Conservation (phyloP, 1,284 basidiomycete species). For the Anthracocystis panici-leucophaei region DNA sequence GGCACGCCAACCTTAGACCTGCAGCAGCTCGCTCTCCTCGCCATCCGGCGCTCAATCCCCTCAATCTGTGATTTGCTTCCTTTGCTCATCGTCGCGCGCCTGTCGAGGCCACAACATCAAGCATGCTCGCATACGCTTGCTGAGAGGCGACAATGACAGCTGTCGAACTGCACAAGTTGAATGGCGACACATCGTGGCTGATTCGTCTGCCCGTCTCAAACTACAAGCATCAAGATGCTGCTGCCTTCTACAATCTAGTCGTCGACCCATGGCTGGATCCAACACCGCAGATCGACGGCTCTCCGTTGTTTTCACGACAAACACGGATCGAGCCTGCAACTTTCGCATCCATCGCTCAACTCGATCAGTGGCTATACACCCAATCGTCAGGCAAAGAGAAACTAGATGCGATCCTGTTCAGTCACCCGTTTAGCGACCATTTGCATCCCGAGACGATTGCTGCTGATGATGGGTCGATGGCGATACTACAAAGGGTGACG, state of each 20-base stretch:
- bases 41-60: too few relatives aligned
- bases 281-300: constrained; percentile 39
- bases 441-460: constrained; percentile 36
- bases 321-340: constrained; percentile 33
- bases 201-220: constrained; percentile 19
- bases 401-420: constrained; percentile 43
- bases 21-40: background rate
- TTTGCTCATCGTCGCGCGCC: background rate
- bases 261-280: constrained; percentile 48
- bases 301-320: constrained; percentile 37
- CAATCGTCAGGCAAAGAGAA: background rate
- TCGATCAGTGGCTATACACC: constrained; percentile 31
- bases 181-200: constrained; percentile 50
- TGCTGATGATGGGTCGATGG: constrained; percentile 16
- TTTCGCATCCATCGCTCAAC: constrained; percentile 31
- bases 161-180: constrained; percentile 47
- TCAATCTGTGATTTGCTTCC: background rate
- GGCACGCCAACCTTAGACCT: background rate
- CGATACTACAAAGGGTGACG: constrained; percentile 13
- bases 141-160: constrained; percentile 10
- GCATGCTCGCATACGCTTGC: background rate
- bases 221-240: background rate
- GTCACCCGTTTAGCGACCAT: constrained; percentile 45
- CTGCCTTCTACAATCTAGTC: constrained; percentile 30
- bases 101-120: background rate